These are phyloP conservation scores for Urochloa ruziziensis DNA, from an alignment of 176 grass and related monocot genomes.

Conservation along the genomic window DNA sequence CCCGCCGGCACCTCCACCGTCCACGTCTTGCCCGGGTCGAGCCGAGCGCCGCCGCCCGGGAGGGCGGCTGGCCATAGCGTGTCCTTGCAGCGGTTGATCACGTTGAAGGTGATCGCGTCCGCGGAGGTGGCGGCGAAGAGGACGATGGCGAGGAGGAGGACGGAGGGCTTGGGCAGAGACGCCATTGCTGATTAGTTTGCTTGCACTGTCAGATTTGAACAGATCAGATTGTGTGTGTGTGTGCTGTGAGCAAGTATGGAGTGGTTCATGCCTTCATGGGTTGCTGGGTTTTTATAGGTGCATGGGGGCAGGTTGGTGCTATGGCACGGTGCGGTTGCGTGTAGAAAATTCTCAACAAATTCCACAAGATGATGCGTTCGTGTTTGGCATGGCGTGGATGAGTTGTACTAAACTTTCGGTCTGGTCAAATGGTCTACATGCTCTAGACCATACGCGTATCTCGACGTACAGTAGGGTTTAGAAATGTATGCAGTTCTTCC, in stretches of 20 bases:
- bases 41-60: constrained; percentile 38
- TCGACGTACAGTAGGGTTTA: not conserved
- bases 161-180: not conserved
- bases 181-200: not conserved
- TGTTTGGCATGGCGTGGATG: not conserved
- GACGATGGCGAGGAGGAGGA: not conserved
- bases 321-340: not conserved
- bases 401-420: not conserved
- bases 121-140: not conserved
- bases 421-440: not conserved
- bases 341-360: not conserved
- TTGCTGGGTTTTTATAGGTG: not conserved
- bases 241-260: not conserved
- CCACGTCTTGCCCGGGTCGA: constrained; percentile 45
- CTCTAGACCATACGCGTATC: not conserved
- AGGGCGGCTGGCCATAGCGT: constrained; percentile 49
- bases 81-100: constrained; percentile 48
- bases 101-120: constrained; percentile 46
- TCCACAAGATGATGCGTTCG: not conserved
- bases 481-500: not conserved
- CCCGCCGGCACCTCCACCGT: constrained; percentile 4
- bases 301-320: not conserved
- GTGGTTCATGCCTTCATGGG: not conserved
- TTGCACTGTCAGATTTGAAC: no score
- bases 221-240: not conserved